Evolutionary conservation across 768 basidiomycete genomes (phyloP), one percentile per base, ranked within the genome.

Genomic region (Leccinum disarticulatum): DNA sequence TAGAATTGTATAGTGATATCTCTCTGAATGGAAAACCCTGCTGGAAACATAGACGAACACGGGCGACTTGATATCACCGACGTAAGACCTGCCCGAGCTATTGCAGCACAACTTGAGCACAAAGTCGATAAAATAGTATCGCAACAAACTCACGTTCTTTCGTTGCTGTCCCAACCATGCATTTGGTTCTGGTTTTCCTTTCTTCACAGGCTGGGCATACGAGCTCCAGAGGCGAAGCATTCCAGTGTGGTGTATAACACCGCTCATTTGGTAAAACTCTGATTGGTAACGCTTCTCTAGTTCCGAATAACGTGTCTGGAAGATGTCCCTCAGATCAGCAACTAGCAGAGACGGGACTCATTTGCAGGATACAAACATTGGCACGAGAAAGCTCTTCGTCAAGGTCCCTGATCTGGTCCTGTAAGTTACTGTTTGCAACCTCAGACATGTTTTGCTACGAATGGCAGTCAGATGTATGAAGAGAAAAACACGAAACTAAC

Each of bases 231-330:
- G 76, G 19, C 77, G 82, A 54, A 80, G 78, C 81, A 90, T 86
- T 11, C 91, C 90, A 47, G 84, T 75, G 43, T 78, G 79, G 70
- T 93, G 91, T 61, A 93, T 79, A 5, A 85, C 84, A 57, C 87
- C 82, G 22, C 93, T 76, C 87, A 97, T 90, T 58, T 93, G 80
- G 63, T 87, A 83, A 64, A 93, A 90, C 70, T 98, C 94, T 53
- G 81, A 77, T 52, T 82, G 80, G 70, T 93, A 92, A 41, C 85
- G 81, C 56, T 71, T 77, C 59, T 78, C 80, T 36, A 83, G 80
- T 30, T 92, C 87, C 50, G 74, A 67, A 63, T 80, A 74, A 33
- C 83, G 72, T 46, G 80, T 75, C 87, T 84, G 64, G 13, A 48
- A 43, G 27, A 54, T 10, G 30, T 30, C 31, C n/a, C 41, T 54